Conservation (phyloP, 2,329 filamentous ascomycete species). For the Emericellopsis atlantica region DNA sequence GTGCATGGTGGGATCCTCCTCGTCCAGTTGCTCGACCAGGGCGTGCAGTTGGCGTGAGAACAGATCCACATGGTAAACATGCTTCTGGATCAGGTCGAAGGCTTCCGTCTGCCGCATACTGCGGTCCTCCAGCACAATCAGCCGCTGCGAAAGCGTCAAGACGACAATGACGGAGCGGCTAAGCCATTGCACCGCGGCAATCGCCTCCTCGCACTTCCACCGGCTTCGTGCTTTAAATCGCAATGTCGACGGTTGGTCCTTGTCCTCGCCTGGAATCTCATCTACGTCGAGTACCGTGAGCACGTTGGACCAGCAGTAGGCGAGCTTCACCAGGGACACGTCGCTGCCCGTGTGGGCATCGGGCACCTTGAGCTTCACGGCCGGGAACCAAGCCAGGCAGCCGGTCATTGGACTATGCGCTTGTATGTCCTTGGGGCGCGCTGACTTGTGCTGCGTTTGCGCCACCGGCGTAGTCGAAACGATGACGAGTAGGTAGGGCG, state of each 20-base stretch:
- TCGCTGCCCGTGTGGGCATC: slow-evolving; percentile 55
- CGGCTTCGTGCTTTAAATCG: slow-evolving; percentile 72
- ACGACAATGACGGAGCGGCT: slow-evolving; percentile 86
- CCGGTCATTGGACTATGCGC: slow-evolving; percentile 88
- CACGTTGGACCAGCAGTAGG: slow-evolving; percentile 98
- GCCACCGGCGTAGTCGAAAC: slow-evolving; percentile 95
- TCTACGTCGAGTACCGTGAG: slow-evolving; percentile 84
- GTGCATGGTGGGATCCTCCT: slow-evolving; percentile 80
- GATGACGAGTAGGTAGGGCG: slow-evolving; percentile 88
- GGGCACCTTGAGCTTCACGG: slow-evolving; percentile 75
- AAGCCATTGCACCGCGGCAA: slow-evolving; percentile 94
- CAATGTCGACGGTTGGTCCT: slow-evolving; percentile 66
- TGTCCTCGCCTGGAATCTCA: slow-evolving; percentile 53
- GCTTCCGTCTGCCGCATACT: slow-evolving; percentile 86
- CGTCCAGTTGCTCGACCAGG: slow-evolving; percentile 79
- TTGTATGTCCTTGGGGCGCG: slow-evolving; percentile 79
- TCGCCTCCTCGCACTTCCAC: slow-evolving; percentile 90
- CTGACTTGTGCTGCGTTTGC: slow-evolving; percentile 90
- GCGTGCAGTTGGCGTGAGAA: slow-evolving; percentile 79
- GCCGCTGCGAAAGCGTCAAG: slow-evolving; percentile 83
- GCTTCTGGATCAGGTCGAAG: slow-evolving; percentile 81
- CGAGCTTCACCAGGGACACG: slow-evolving; percentile 73
- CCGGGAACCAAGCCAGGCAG: slow-evolving; percentile 93
- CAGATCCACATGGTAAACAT: slow-evolving; percentile 82
- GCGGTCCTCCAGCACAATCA: slow-evolving; percentile 85